A percentile compares a stretch with the other conserved stretches of the same genome.
These are phyloP conservation scores for Odontarrhena argentea DNA, from an alignment of 345 rosid genomes.

Conservation along the genomic window DNA sequence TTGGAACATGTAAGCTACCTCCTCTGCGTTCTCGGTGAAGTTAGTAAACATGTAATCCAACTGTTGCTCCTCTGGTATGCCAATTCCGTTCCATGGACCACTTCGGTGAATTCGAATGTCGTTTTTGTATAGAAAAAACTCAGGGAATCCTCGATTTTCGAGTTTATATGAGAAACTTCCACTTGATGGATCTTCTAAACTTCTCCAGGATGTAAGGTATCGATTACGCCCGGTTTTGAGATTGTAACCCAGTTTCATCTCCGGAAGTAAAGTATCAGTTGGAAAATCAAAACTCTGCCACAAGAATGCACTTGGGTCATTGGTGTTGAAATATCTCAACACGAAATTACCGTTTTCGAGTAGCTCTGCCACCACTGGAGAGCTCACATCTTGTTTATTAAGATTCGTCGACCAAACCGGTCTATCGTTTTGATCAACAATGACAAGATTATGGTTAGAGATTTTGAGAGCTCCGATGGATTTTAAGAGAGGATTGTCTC, in stretches of 20 bases:
- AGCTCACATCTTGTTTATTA: background rate
- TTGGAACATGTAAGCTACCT: constrained; percentile 45
- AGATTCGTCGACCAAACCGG: constrained; percentile 56
- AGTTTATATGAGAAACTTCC: constrained; percentile 53
- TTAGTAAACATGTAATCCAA: constrained; percentile 35
- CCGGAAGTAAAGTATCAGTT: constrained; percentile 62
- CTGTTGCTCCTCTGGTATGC: constrained; percentile 61
- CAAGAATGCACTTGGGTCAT: constrained; percentile 1
- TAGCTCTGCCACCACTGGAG: constrained; percentile 49
- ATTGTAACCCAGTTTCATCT: constrained; percentile 74
- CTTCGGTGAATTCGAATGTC: constrained; percentile 34
- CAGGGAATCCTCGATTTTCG: constrained; percentile 54
- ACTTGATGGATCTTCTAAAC: constrained; percentile 48
- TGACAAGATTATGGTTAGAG: constrained; percentile 34
- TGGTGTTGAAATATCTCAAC: constrained; percentile 38
- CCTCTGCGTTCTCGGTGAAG: constrained; percentile 37
- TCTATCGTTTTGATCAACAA: constrained; percentile 35
- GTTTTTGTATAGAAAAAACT: constrained; percentile 39
- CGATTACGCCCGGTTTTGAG: constrained; percentile 39
- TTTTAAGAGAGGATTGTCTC: constrained; percentile 57
- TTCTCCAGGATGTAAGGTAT: constrained; percentile 55
- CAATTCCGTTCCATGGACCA: constrained; percentile 72
- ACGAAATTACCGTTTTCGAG: constrained; percentile 64
- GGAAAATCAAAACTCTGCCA: constrained; percentile 47
- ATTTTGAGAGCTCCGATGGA: constrained; percentile 48